These are phyloP conservation scores for Amanita jacksonii DNA, from an alignment of 768 basidiomycete genomes.

Conservation along the genomic window DNA sequence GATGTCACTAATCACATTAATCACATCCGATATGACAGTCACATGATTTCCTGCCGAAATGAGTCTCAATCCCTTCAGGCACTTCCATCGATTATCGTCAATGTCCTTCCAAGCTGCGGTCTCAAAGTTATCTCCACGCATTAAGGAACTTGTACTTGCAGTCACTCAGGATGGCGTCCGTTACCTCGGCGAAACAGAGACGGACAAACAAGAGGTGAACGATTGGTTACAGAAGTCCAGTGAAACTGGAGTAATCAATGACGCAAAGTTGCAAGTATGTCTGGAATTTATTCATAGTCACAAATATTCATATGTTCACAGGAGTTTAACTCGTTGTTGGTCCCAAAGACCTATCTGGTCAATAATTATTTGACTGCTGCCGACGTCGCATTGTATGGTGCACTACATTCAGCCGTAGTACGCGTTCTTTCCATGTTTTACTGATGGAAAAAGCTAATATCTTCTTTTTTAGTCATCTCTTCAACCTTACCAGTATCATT, in stretches of 20 bases:
- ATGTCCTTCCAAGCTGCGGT: constrained; percentile 47
- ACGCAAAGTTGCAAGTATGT: constrained; percentile 40
- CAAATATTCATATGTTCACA: constrained; percentile 19
- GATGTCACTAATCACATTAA: no score
- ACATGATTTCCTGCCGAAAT: constrained; percentile 9
- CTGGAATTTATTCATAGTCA: background rate
- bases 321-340: constrained; percentile 64
- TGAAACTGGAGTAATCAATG: constrained; percentile 36
- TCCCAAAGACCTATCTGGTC: constrained; percentile 78
- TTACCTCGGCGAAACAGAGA: constrained; percentile 43
- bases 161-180: constrained; percentile 34
- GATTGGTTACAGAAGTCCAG: constrained; percentile 64
- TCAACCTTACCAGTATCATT: constrained; percentile 63
- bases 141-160: constrained; percentile 49
- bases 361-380: constrained; percentile 80
- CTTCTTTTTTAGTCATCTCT: constrained; percentile 50
- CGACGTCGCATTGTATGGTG: constrained; percentile 84
- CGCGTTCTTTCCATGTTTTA: constrained; percentile 19
- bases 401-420: constrained; percentile 78
- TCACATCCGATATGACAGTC: constrained; percentile 3
- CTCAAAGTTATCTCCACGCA: constrained; percentile 32
- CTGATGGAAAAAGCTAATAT: background rate
- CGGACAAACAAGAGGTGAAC: constrained; percentile 53
- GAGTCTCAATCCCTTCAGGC: constrained; percentile 28
- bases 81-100: constrained; percentile 28